Conservation (phyloP, 495 filamentous ascomycete species). For the Hamigera avellanea region DNA sequence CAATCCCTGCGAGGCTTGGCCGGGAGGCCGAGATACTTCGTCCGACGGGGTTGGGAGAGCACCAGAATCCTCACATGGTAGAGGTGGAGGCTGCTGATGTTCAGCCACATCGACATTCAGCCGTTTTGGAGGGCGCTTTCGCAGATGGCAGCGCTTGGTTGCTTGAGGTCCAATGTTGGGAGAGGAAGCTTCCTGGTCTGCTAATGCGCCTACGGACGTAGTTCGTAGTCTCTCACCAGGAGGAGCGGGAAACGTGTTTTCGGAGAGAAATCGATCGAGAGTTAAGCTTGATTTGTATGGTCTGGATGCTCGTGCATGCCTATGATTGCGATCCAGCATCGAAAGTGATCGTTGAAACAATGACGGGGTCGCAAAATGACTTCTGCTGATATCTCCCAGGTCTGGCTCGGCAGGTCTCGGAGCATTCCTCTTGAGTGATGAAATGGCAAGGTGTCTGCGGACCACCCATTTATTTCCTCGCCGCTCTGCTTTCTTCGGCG, state of each 20-base stretch:
- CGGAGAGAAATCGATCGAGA: slow-evolving; percentile 28
- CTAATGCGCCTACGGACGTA: not conserved
- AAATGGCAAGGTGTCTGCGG: slow-evolving; percentile 21
- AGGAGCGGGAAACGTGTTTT: slow-evolving; percentile 3
- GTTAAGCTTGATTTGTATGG: slow-evolving; percentile 14
- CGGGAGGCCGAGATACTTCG: not conserved
- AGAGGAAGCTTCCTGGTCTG: not conserved
- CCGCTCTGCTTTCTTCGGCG: slow-evolving; percentile 3
- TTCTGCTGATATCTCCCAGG: slow-evolving; percentile 11
- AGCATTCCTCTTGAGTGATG: slow-evolving; percentile 21
- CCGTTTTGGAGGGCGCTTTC: slow-evolving; percentile 38
- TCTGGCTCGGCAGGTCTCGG: slow-evolving; percentile 30
- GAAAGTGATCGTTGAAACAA: slow-evolving; percentile 19
- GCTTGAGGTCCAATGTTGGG: not conserved
- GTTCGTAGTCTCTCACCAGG: not conserved
- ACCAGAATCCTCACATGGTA: slow-evolving; percentile 9
- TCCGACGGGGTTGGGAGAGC: slow-evolving; percentile 5
- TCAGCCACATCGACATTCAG: slow-evolving; percentile 27
- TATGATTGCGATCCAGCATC: slow-evolving; percentile 15
- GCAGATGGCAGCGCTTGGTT: slow-evolving; percentile 25
- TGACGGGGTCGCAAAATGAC: slow-evolving; percentile 6
- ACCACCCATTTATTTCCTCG: slow-evolving; percentile 26
- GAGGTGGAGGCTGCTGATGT: not conserved
- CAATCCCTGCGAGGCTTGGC: slow-evolving; percentile 13
- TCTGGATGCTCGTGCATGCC: slow-evolving; percentile 7